Percentiles rank a stretch among this genome's conserved stretches.
Evolutionary conservation across 2,329 filamentous ascomycete species (phyloP).

Genomic region (Monosporascus sp.): DNA sequence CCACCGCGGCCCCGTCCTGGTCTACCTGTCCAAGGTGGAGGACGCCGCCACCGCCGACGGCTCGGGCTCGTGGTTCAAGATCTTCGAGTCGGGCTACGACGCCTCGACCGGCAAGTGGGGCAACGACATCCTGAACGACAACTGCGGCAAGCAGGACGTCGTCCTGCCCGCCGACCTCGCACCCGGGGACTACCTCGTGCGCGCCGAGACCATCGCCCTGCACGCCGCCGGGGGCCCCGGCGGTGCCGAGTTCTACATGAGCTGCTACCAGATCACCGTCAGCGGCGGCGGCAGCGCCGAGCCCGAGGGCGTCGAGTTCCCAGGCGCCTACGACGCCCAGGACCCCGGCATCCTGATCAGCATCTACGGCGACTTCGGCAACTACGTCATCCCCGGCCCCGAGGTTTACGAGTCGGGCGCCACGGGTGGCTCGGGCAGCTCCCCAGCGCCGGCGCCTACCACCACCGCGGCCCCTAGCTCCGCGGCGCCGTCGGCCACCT

Average conservation of each 20-base stretch:
- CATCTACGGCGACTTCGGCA: constrained; percentile 38
- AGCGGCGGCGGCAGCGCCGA: constrained; percentile 43
- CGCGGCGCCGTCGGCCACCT: no score
- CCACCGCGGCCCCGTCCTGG: no score
- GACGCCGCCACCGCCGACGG: no score
- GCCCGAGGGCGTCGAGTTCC: constrained; percentile 41
- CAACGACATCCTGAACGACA: constrained; percentile 28
- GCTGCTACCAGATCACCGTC: constrained; percentile 52
- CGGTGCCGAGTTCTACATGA: constrained; percentile 44
- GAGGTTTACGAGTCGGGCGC: no score
- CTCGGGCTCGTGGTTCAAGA: constrained; percentile 7
- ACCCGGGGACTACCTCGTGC: constrained; percentile 48
- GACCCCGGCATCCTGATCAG: constrained; percentile 50
- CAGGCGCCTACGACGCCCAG: constrained; percentile 44
- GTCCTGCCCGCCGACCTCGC: constrained; percentile 42
- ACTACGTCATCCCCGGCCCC: constrained; percentile 17
- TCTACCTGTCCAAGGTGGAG: no score
- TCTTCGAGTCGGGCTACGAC: constrained; percentile 13
- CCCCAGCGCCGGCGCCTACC: no score
- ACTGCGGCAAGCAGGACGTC: constrained; percentile 46
- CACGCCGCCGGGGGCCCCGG: constrained; percentile 38
- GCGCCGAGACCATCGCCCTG: constrained; percentile 50
- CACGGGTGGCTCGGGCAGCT: no score
- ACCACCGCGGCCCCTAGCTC: no score
- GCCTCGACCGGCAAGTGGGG: constrained; percentile 13